Percentiles rank a stretch among this genome's conserved stretches.
phyloP scores from a whole-genome alignment of 352 stramenopile species.

The Saprolegnia parasitica region DNA sequence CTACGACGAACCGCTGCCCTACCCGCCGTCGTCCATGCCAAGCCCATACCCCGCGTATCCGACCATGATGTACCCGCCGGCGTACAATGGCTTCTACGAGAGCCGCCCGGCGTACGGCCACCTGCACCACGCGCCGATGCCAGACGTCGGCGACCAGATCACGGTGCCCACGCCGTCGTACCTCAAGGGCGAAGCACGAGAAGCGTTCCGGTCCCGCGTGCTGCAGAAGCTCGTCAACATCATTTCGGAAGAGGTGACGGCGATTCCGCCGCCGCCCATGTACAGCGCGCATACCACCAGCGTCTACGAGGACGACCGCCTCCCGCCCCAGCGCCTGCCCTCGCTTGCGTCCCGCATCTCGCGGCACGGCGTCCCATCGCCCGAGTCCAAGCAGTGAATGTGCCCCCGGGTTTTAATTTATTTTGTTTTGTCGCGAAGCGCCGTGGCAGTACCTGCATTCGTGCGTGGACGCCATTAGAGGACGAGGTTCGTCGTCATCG shows the following conservation, averaged over 20 bases:
- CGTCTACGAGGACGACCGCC: neutral
- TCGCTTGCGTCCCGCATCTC: constrained; percentile 16
- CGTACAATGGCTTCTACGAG: neutral
- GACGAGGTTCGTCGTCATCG: too few species aligned
- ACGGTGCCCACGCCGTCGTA: constrained; percentile 72
- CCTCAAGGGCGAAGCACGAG: constrained; percentile 59
- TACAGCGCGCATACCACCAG: neutral
- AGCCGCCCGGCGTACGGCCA: too few species aligned
- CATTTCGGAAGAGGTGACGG: constrained; percentile 58
- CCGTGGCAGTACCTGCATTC: too few species aligned
- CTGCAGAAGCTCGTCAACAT: constrained; percentile 82
- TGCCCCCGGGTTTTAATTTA: too few species aligned
- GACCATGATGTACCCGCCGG: neutral
- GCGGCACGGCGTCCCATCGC: neutral
- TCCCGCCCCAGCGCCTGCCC: neutral
- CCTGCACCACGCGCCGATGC: neutral
- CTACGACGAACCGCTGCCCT: neutral
- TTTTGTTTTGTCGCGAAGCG: neutral
- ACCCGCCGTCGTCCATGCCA: neutral
- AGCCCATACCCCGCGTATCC: neutral
- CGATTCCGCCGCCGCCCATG: neutral
- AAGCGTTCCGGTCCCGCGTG: constrained; percentile 69
- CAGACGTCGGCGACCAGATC: constrained; percentile 32
- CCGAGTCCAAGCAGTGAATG: neutral
- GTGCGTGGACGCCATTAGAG: too few species aligned